Evolutionary conservation across 495 filamentous ascomycete genomes (phyloP).

Genomic region (Neurospora tetraspora): DNA sequence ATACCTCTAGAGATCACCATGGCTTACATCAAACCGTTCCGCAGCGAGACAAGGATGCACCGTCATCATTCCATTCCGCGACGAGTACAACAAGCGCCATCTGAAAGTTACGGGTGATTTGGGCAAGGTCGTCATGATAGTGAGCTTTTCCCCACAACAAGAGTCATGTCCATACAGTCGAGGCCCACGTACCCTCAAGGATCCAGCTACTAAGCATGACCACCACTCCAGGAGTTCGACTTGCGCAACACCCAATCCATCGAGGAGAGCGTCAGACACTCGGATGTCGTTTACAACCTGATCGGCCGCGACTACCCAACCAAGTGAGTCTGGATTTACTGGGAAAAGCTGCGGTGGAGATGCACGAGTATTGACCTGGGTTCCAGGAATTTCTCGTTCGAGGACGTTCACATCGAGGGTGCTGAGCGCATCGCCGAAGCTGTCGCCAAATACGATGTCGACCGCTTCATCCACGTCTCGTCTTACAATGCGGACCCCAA

Average conservation of each 20-base stretch:
- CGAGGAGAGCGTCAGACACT: slow-evolving; percentile 92
- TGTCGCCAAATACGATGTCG: slow-evolving; percentile 95
- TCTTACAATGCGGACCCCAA: slow-evolving; percentile 80
- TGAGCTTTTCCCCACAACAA: slow-evolving; percentile 22
- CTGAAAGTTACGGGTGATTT: slow-evolving; percentile 92
- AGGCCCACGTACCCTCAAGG: background rate
- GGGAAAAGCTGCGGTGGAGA: background rate
- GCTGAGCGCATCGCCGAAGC: slow-evolving; percentile 92
- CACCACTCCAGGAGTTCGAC: slow-evolving; percentile 67
- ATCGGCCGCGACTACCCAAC: slow-evolving; percentile 90
- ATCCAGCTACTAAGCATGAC: slow-evolving; percentile 10
- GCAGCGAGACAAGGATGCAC: slow-evolving; percentile 84
- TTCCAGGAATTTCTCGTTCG: slow-evolving; percentile 78
- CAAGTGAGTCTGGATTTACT: slow-evolving; percentile 51
- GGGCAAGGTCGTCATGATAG: slow-evolving; percentile 76
- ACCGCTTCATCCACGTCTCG: slow-evolving; percentile 94
- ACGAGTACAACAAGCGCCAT: slow-evolving; percentile 96
- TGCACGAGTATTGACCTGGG: background rate
- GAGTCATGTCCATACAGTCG: background rate
- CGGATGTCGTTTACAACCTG: slow-evolving; percentile 94
- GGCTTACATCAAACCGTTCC: slow-evolving; percentile 26
- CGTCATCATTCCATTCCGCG: slow-evolving; percentile 85
- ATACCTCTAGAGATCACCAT: slow-evolving; percentile 5
- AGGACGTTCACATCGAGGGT: slow-evolving; percentile 90
- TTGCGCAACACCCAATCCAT: slow-evolving; percentile 91